phyloP scores from a whole-genome alignment of 192 early-diverging fungal genomes.

The Coemansia sp. region DNA sequence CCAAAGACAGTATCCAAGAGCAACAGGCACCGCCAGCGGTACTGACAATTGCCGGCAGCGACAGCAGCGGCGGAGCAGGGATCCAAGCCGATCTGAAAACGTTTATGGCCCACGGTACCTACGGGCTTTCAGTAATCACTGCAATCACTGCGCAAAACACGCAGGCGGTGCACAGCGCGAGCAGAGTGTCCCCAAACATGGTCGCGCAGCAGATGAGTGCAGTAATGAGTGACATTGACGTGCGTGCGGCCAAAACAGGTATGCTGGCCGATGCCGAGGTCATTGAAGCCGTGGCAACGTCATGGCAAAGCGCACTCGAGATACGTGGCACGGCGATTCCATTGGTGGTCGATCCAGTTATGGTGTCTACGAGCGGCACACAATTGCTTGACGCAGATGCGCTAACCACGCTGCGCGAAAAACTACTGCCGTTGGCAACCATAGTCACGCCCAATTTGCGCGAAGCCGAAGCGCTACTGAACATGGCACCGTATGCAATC shows the following conservation, averaged over 20 bases:
- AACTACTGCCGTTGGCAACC: conserved; percentile 67
- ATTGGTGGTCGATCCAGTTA: conserved; percentile 82
- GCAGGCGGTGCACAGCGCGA: conserved; percentile 67
- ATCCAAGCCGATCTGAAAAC: conserved; percentile 93
- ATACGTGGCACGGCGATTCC: conserved; percentile 35
- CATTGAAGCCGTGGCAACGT: conserved; percentile 56
- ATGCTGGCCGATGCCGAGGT: conserved; percentile 70
- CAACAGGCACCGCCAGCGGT: conserved; percentile 16
- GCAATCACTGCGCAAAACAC: conserved; percentile 88
- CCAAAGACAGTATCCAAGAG: not conserved
- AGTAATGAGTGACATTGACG: conserved; percentile 75
- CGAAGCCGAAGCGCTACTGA: conserved; percentile 69
- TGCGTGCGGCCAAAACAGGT: conserved; percentile 74
- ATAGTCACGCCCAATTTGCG: conserved; percentile 83
- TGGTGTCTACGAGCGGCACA: conserved; percentile 75
- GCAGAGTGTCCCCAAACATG: conserved; percentile 59
- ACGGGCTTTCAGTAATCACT: conserved; percentile 72
- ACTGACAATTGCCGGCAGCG: conserved; percentile 67
- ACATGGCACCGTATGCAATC: conserved; percentile 40
- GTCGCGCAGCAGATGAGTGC: conserved; percentile 65
- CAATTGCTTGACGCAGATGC: conserved; percentile 62
- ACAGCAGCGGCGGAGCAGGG: conserved; percentile 67
- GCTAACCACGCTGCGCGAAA: conserved; percentile 51
- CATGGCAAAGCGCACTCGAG: conserved; percentile 6
- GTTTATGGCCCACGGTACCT: conserved; percentile 67